Conservation (phyloP, 768 basidiomycete genomes). For the Suillus placidus region DNA sequence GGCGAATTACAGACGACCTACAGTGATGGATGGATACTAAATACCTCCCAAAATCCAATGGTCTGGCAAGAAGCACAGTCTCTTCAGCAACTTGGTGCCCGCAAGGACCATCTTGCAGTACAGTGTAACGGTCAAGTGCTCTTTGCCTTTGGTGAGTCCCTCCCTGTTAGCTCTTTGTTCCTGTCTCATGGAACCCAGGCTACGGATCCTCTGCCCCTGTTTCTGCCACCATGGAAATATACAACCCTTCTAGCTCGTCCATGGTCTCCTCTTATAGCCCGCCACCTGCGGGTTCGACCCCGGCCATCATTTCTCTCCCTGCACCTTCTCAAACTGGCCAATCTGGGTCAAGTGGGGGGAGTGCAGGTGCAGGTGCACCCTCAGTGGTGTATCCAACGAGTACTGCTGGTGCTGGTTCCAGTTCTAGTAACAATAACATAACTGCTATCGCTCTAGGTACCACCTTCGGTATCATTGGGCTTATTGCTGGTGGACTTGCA, state of each 20-base stretch:
- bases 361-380: constrained; percentile 11
- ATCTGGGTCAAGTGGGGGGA: constrained; percentile 13
- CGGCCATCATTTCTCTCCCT: constrained; percentile 38
- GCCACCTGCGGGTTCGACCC: constrained; percentile 31
- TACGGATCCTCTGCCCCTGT: constrained; percentile 42
- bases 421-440: constrained; percentile 27
- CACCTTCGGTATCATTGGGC: constrained; percentile 59
- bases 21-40: constrained; percentile 72
- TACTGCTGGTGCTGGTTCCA: constrained; percentile 14
- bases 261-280: constrained; percentile 48
- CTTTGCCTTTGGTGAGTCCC: constrained; percentile 73
- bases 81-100: constrained; percentile 59
- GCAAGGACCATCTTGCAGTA: constrained; percentile 77
- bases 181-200: constrained; percentile 23
- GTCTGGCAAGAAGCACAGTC: constrained; percentile 57
- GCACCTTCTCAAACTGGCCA: constrained; percentile 34
- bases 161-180: not conserved
- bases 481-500: constrained; percentile 46
- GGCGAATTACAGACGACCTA: constrained; percentile 53
- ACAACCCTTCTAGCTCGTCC: constrained; percentile 39
- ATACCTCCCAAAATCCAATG: constrained; percentile 57
- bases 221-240: constrained; percentile 57
- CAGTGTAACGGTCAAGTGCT: constrained; percentile 61
- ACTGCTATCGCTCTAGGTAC: constrained; percentile 64
- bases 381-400: constrained; percentile 17